Evolutionary conservation across 176 grass and related monocot genomes (phyloP), one percentile per base, ranked within the genome.

Genomic region (Aegilops speltoides): DNA sequence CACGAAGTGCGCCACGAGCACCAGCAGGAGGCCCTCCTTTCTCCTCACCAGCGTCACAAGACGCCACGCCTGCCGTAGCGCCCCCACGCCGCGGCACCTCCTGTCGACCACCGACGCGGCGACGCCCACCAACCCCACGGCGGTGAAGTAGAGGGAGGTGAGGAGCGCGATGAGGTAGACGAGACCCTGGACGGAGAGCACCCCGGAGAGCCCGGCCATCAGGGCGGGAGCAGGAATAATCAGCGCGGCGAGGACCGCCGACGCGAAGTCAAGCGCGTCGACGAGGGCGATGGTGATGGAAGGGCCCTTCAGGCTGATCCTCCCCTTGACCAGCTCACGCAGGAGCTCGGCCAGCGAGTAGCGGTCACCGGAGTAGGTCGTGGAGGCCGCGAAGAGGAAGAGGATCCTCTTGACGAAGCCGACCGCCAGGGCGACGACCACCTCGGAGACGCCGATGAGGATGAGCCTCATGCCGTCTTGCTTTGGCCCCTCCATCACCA

Each of bases 361-460:
- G 43, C 76, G 79, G 57, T 77, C 70, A 17, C 86, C 86, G 2
- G 86, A 65, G 79, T 64, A 87, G 54, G 86, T 87, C 20, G 41
- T 64, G 79, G 86, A 65, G 13, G 71, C 59, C 12, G 79, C 86
- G 79, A 76, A 82, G 60, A 68, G 50, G 41, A 59, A 15, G 3
- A 87, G 4, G 41, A 76, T 19, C 68, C 14, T 56, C 9, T 20
- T 64, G 31, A 29, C 14, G 68, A 48, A 36, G 79, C 1, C 3
- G 12, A 64, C 24, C 3, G 56, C 9, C 7, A 54, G 10, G 29
- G 13, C 0, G 20, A 71, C 0, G 26, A 82, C 0, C 7, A 2
- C 2, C 56, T 20, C 8, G 14, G 31, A 20, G 32, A 64, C 20
- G 41, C 0, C 1, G 57, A 76, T 10, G 16, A 59, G 0, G 28